phyloP scores from a whole-genome alignment of 306 rosid genomes.

The Castanea sativa region DNA sequence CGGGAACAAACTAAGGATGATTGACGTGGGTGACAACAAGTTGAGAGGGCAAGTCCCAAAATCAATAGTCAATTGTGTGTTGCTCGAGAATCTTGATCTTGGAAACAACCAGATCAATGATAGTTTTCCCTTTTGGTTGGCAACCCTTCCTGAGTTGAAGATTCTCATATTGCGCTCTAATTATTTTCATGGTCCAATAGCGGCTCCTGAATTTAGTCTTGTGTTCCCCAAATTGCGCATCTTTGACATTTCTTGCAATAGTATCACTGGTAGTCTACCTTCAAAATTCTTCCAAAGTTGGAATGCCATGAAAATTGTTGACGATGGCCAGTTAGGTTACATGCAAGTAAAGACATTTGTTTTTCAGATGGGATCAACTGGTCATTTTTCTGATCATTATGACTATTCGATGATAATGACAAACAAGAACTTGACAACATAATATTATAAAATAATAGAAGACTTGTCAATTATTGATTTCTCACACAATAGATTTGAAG shows the following conservation, averaged over 20 bases:
- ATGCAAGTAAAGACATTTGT: not conserved
- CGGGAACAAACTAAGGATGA: too few relatives aligned
- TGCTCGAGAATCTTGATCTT: not conserved
- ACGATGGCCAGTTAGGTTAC: not conserved
- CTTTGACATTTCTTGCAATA: not conserved
- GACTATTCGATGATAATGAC: not conserved
- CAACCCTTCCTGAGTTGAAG: not conserved
- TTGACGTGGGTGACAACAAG: not conserved
- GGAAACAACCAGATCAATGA: not conserved
- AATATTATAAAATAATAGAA: not conserved
- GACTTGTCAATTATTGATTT: not conserved
- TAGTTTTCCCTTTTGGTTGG: not conserved
- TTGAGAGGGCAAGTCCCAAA: not conserved
- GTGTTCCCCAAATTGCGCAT: not conserved
- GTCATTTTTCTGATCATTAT: not conserved
- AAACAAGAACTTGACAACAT: too few relatives aligned
- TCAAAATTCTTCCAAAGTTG: not conserved
- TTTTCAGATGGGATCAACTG: too few relatives aligned
- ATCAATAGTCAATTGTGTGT: not conserved
- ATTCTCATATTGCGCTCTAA: not conserved
- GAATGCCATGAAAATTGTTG: not conserved
- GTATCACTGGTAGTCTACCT: not conserved
- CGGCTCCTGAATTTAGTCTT: not conserved
- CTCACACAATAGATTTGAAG: not conserved
- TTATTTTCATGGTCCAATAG: not conserved